Conservation (phyloP, 2,329 filamentous ascomycete species). For the Fusarium nelsonii region DNA sequence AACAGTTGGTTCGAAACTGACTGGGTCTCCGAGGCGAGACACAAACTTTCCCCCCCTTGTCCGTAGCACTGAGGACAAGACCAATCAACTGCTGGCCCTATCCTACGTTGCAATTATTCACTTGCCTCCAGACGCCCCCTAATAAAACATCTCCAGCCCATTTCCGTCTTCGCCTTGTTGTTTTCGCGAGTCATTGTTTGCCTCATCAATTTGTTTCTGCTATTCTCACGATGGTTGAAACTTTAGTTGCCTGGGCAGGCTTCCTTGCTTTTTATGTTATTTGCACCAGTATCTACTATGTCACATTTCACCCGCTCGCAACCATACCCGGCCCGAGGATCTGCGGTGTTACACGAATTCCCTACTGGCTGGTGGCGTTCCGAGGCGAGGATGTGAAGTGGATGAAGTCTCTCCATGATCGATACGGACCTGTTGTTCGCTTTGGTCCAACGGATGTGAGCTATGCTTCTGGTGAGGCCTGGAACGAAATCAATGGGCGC, state of each 20-base stretch:
- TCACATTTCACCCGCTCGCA: slow-evolving; percentile 22
- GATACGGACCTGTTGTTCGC: slow-evolving; percentile 24
- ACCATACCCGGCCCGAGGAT: slow-evolving; percentile 23
- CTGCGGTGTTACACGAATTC: slow-evolving; percentile 18
- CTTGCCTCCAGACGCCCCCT: too few species aligned
- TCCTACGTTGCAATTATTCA: background rate
- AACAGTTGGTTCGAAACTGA: background rate
- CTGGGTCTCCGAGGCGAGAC: background rate
- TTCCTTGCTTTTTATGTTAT: slow-evolving; percentile 6
- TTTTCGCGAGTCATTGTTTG: background rate
- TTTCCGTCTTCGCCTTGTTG: background rate
- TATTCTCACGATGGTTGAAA: background rate
- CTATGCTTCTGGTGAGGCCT: slow-evolving; percentile 18
- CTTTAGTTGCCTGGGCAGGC: background rate
- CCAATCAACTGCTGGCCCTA: background rate
- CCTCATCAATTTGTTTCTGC: background rate
- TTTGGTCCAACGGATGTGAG: slow-evolving; percentile 28
- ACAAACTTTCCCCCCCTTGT: background rate
- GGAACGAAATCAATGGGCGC: slow-evolving; percentile 21
- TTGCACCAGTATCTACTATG: slow-evolving; percentile 1
- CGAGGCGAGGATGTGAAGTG: slow-evolving; percentile 17
- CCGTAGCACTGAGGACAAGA: too few species aligned
- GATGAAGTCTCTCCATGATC: slow-evolving; percentile 22
- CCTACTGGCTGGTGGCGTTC: slow-evolving; percentile 9
- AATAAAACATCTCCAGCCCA: background rate